Conservation (phyloP, 1,284 basidiomycete species). For the Fomes fomentarius region DNA sequence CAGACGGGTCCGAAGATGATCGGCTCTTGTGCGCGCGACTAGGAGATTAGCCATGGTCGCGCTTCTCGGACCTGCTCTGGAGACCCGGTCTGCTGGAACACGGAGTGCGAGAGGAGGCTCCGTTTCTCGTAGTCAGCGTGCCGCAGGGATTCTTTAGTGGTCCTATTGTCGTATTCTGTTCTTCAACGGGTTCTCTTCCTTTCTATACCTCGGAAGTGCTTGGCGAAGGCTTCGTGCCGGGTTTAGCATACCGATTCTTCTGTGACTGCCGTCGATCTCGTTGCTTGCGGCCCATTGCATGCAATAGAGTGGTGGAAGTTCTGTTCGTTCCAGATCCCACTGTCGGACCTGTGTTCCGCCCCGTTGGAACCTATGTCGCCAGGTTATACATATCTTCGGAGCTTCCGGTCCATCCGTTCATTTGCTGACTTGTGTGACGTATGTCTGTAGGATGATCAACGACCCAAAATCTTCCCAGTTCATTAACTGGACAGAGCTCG, state of each 20-base stretch:
- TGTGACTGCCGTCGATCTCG: constrained; percentile 5
- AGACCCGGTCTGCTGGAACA: background rate
- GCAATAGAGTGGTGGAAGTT: background rate
- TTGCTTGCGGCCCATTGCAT: background rate
- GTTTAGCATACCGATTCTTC: constrained; percentile 4
- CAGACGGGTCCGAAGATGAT: background rate
- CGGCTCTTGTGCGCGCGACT: background rate
- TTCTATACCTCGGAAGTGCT: constrained; percentile 6
- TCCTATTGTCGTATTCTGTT: background rate
- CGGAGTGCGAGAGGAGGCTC: background rate
- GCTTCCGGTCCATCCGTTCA: constrained; percentile 5
- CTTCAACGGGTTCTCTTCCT: background rate
- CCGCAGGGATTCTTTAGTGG: background rate
- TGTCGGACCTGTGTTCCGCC: constrained; percentile 11
- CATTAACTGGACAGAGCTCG: constrained; percentile 78
- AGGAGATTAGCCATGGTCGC: background rate
- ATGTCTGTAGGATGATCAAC: constrained; percentile 69
- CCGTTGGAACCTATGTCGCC: constrained; percentile 10
- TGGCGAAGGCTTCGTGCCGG: constrained; percentile 5
- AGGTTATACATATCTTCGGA: constrained; percentile 13
- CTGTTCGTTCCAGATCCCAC: constrained; percentile 8
- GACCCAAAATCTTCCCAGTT: constrained; percentile 77
- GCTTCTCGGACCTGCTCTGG: background rate
- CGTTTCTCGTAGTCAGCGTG: background rate
- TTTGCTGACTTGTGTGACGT: constrained; percentile 2